Percentiles rank a stretch among this genome's conserved stretches.
phyloP scores from a whole-genome alignment of 2,329 filamentous ascomycete species.

The Thelonectria olida region DNA sequence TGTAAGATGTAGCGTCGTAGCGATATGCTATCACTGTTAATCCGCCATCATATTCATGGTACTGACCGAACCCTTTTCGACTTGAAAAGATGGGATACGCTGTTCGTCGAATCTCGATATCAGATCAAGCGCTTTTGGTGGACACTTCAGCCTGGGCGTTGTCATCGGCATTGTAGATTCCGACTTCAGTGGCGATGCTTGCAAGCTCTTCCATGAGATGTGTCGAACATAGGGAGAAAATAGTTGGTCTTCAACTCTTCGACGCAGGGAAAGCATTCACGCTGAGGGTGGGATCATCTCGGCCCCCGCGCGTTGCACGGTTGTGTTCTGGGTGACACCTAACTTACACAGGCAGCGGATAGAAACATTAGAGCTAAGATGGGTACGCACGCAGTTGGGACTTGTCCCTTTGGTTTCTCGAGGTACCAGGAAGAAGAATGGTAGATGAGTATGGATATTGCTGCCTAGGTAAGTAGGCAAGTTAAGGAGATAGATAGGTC shows the following conservation, averaged over 20 bases:
- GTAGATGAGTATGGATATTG: background rate
- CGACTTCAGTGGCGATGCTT: background rate
- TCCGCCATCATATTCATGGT: constrained; percentile 27
- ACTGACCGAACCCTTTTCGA: background rate
- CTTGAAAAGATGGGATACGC: no score
- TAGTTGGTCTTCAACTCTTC: background rate
- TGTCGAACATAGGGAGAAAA: background rate
- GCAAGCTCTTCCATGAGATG: background rate
- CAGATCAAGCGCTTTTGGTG: no score
- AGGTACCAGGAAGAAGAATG: no score
- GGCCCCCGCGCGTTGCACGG: no score
- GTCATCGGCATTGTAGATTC: background rate
- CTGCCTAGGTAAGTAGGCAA: background rate
- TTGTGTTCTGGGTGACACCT: no score
- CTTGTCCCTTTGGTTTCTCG: no score
- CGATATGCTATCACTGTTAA: constrained; percentile 37
- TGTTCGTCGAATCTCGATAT: no score
- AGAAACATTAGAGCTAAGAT: no score
- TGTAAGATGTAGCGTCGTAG: constrained; percentile 41
- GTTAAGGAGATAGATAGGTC: no score
- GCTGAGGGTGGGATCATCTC: background rate
- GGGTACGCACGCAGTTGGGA: no score
- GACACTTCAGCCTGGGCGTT: background rate
- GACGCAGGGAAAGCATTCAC: background rate
- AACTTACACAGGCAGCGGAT: no score